phyloP scores from a whole-genome alignment of 2,329 filamentous ascomycete species.

The Zarea fungicola region DNA sequence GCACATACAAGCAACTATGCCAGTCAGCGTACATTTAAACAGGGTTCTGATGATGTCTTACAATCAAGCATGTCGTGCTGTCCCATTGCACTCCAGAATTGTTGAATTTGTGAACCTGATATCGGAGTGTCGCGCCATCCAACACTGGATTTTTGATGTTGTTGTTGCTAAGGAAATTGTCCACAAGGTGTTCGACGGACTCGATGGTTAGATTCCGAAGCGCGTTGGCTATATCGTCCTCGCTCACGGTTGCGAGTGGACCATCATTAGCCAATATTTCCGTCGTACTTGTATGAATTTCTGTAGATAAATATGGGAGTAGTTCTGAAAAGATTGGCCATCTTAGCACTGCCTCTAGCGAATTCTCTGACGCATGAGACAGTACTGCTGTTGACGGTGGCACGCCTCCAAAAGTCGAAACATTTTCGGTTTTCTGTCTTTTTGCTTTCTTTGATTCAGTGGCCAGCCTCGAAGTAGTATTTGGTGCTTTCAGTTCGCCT shows the following conservation, averaged over 20 bases:
- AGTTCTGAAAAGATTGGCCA: neutral
- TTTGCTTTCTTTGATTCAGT: too few species aligned
- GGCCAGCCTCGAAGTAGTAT: too few species aligned
- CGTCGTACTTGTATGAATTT: neutral
- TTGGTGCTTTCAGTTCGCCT: too few species aligned
- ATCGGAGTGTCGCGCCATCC: conserved; percentile 16
- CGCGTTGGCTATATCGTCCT: conserved; percentile 4
- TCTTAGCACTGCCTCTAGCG: neutral
- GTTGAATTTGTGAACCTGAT: conserved; percentile 13
- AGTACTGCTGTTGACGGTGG: neutral
- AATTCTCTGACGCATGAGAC: neutral
- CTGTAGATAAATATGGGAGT: neutral
- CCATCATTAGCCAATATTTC: neutral
- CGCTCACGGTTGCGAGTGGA: neutral
- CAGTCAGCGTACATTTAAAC: conserved; percentile 1
- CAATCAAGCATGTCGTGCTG: conserved; percentile 19
- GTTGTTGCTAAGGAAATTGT: conserved; percentile 19
- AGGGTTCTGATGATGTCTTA: conserved; percentile 5
- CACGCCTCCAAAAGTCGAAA: neutral
- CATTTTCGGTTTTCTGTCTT: neutral
- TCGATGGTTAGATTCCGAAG: conserved; percentile 16
- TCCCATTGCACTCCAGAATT: conserved; percentile 18
- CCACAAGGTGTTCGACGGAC: conserved; percentile 15
- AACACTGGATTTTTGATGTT: conserved; percentile 21
- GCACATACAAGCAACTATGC: conserved; percentile 19